Percentiles rank a stretch among this genome's conserved stretches.
Evolutionary conservation across 768 basidiomycete genomes (phyloP).

Genomic region (Suillus tomentosus): DNA sequence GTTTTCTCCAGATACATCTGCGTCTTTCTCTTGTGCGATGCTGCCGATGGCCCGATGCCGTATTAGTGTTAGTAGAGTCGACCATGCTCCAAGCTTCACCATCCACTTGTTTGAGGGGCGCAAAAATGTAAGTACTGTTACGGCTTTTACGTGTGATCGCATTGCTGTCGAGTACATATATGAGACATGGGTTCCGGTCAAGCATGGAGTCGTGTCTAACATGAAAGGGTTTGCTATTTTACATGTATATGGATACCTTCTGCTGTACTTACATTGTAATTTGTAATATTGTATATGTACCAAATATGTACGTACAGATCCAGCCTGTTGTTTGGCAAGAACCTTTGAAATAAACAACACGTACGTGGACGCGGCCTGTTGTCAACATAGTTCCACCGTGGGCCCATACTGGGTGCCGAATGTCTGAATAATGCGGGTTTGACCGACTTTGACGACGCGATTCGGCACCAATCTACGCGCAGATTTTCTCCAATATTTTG

Average conservation of each 20-base stretch:
- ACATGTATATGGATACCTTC: not conserved
- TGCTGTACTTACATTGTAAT: no score
- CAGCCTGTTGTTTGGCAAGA: no score
- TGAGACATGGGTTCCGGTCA: not conserved
- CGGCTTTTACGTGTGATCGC: not conserved
- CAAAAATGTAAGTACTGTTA: not conserved
- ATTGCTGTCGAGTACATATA: not conserved
- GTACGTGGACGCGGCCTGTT: no score
- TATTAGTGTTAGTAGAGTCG: not conserved
- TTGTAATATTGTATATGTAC: no score
- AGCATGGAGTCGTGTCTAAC: not conserved
- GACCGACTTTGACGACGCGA: no score
- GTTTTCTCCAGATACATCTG: not conserved
- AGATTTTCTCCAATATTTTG: no score
- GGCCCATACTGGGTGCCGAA: no score
- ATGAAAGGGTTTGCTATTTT: not conserved
- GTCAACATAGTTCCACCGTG: no score
- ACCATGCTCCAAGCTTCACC: not conserved
- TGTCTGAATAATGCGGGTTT: no score
- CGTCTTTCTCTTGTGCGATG: not conserved
- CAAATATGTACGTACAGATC: no score
- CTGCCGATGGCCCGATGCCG: not conserved
- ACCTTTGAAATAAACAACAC: no score
- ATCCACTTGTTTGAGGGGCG: not conserved
- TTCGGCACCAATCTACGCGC: no score